Conservation (phyloP, 306 rosid genomes). For the Fragaria ananassa region DNA sequence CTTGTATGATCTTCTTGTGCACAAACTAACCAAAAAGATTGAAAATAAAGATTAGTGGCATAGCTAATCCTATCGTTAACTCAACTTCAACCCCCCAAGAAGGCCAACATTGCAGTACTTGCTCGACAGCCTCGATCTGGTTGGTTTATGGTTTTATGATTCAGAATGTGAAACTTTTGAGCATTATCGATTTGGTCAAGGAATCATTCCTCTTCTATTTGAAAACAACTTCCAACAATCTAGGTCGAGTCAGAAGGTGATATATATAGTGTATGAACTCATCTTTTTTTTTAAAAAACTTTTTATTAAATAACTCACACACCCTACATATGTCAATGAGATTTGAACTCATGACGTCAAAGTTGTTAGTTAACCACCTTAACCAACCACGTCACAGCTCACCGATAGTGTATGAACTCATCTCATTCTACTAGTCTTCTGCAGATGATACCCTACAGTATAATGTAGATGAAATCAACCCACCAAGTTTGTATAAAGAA, state of each 20-base stretch:
- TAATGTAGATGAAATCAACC: too few relatives aligned
- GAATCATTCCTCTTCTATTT: not conserved
- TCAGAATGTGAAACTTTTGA: not conserved
- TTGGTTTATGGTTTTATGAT: not conserved
- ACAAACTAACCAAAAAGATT: not conserved
- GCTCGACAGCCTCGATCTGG: not conserved
- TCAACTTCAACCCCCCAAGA: not conserved
- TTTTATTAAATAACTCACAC: too few relatives aligned
- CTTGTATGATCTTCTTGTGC: not conserved
- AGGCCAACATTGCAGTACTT: not conserved
- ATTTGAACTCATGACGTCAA: too few relatives aligned
- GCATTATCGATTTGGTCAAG: not conserved
- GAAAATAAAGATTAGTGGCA: slow-evolving; percentile 21
- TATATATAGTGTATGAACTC: not conserved
- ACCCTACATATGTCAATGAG: too few relatives aligned
- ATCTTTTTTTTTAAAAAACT: too few relatives aligned
- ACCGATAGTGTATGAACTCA: not conserved
- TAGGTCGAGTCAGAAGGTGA: not conserved
- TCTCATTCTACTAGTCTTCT: not conserved
- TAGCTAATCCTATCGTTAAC: slow-evolving; percentile 15
- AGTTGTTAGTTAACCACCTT: too few relatives aligned
- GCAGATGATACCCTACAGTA: too few relatives aligned
- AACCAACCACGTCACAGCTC: too few relatives aligned
- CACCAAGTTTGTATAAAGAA: too few relatives aligned
- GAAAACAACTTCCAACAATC: not conserved